These are phyloP conservation scores for Klebsormidium nitens DNA, from an alignment of 139 green algal genomes.

Conservation along the genomic window DNA sequence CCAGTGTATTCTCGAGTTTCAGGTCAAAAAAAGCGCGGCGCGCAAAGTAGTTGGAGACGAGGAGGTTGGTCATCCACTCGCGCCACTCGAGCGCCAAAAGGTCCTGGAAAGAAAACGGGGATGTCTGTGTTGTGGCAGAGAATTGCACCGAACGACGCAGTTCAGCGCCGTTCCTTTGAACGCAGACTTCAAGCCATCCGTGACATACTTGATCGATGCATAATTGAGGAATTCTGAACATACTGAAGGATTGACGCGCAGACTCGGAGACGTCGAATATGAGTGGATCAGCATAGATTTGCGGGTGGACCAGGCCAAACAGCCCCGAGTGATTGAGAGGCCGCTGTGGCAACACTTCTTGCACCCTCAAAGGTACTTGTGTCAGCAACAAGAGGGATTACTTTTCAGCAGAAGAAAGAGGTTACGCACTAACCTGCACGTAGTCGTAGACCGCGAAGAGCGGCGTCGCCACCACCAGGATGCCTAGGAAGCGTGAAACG, in stretches of 20 bases:
- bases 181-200: not conserved
- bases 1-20: constrained; percentile 25
- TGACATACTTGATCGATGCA: not conserved
- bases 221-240: not conserved
- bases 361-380: not conserved
- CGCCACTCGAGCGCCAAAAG: constrained; percentile 59
- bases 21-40: constrained; percentile 16
- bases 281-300: not conserved
- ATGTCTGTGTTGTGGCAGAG: not conserved
- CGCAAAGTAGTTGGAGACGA: constrained; percentile 54
- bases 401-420: not conserved
- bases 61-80: constrained; percentile 42
- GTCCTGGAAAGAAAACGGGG: constrained; percentile 25
- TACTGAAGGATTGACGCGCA: too few species aligned
- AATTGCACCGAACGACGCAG: not conserved
- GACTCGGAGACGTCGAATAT: too few species aligned
- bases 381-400: not conserved
- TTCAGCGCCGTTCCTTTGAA: not conserved
- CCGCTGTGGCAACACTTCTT: not conserved
- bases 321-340: not conserved
- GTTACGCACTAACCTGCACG: constrained; percentile 17
- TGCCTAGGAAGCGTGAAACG: constrained; percentile 55
- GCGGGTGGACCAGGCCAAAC: not conserved
- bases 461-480: constrained; percentile 62
- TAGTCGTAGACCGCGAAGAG: constrained; percentile 52